A percentile compares a stretch with the other conserved stretches of the same genome.
phyloP scores from a whole-genome alignment of 2,329 filamentous ascomycete genomes.

The Epichloe sp. region DNA sequence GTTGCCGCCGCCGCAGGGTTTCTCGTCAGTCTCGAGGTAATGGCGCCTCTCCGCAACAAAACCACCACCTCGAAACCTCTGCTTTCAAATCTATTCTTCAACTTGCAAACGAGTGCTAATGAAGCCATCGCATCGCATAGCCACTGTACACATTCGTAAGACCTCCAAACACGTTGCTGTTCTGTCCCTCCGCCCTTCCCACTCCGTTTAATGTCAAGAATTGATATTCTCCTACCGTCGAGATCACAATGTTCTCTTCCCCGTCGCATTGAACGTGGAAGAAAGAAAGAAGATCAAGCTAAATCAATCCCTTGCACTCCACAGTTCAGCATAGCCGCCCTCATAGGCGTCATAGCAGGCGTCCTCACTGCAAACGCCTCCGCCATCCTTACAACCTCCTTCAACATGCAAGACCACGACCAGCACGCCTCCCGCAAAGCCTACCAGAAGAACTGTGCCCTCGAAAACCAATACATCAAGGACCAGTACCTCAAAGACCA shows the following conservation, averaged over 20 bases:
- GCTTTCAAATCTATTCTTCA: too few relatives aligned
- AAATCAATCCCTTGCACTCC: not conserved
- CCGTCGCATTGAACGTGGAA: not conserved
- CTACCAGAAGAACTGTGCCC: slow-evolving; percentile 1
- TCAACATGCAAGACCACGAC: slow-evolving; percentile 27
- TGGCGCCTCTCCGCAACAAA: too few relatives aligned
- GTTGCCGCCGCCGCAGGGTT: not conserved
- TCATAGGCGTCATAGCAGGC: slow-evolving; percentile 54
- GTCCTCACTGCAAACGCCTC: slow-evolving; percentile 45
- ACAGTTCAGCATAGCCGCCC: slow-evolving; percentile 48
- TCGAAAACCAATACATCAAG: slow-evolving; percentile 9
- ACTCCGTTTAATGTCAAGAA: too few relatives aligned
- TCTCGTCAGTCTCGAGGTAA: slow-evolving; percentile 5
- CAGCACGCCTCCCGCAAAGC: slow-evolving; percentile 6
- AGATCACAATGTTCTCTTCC: not conserved
- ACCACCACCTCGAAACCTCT: not conserved
- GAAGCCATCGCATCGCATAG: slow-evolving; percentile 11
- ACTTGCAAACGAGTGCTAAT: too few relatives aligned
- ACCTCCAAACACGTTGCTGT: not conserved
- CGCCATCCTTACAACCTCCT: slow-evolving; percentile 36
- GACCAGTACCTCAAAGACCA: slow-evolving; percentile 5
- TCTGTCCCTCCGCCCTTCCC: not conserved
- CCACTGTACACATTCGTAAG: slow-evolving; percentile 31
- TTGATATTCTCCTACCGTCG: too few relatives aligned
- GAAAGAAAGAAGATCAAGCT: not conserved